Conservation (phyloP, 2,329 filamentous ascomycete species). For the Aureobasidium namibiae region DNA sequence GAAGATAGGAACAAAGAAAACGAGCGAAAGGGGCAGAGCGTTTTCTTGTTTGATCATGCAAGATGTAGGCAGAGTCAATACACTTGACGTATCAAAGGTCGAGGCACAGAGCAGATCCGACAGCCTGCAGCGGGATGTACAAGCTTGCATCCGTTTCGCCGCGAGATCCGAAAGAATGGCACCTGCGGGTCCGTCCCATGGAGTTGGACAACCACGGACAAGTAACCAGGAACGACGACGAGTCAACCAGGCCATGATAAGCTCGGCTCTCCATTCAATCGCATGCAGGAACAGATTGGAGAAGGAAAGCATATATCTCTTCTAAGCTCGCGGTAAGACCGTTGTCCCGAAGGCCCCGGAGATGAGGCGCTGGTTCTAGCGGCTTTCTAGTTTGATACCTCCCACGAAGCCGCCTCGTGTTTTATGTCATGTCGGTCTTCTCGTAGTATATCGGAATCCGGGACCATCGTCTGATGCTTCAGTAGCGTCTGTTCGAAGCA, state of each 20-base stretch:
- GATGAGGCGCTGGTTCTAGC: slow-evolving; percentile 11
- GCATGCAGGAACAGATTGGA: background rate
- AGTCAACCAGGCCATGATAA: background rate
- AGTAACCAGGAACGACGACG: slow-evolving; percentile 1
- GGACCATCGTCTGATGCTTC: slow-evolving; percentile 5
- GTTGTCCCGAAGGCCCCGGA: slow-evolving; percentile 10
- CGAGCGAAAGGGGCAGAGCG: background rate
- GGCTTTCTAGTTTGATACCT: slow-evolving; percentile 12
- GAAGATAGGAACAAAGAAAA: background rate
- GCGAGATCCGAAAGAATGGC: slow-evolving; percentile 1
- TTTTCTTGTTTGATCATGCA: slow-evolving; percentile 10
- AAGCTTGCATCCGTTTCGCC: slow-evolving; percentile 9
- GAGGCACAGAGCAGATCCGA: slow-evolving; percentile 6
- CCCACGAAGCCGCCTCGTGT: slow-evolving; percentile 8
- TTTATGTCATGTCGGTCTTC: slow-evolving; percentile 6
- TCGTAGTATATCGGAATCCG: slow-evolving; percentile 5
- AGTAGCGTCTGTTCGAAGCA: slow-evolving; percentile 9
- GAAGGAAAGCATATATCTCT: slow-evolving; percentile 2
- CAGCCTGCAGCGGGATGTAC: slow-evolving; percentile 10
- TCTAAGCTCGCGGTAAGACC: slow-evolving; percentile 4
- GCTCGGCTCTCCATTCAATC: background rate
- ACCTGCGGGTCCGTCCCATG: slow-evolving; percentile 6
- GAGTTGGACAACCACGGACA: background rate
- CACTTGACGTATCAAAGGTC: slow-evolving; percentile 4
- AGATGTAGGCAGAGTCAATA: background rate